Conservation (phyloP, 164 flowering plant genomes). For the Chimonanthus praecox region DNA sequence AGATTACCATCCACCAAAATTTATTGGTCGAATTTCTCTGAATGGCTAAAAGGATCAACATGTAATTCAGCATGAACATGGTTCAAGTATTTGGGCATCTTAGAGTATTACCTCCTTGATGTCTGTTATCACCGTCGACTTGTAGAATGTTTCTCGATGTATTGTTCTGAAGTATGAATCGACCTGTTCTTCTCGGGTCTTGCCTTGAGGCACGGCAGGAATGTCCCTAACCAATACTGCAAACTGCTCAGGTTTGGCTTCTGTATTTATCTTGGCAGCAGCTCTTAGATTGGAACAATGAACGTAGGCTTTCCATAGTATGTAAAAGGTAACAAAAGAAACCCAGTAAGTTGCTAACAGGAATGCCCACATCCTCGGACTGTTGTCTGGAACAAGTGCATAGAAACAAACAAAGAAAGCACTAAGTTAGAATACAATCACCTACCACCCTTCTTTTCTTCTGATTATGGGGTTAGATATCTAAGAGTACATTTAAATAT, state of each 20-base stretch:
- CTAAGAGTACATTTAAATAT: too few species aligned
- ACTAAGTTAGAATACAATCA: background rate
- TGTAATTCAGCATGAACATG: background rate
- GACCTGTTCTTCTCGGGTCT: constrained; percentile 77
- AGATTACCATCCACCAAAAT: background rate
- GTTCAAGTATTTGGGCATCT: background rate
- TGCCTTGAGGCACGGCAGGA: constrained; percentile 53
- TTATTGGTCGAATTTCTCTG: background rate
- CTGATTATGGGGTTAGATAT: too few species aligned
- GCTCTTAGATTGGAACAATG: constrained; percentile 71
- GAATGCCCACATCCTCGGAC: constrained; percentile 83
- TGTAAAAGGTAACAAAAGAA: constrained; percentile 61
- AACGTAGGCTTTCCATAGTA: constrained; percentile 80
- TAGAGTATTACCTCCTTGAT: constrained; percentile 50
- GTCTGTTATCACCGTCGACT: constrained; percentile 71
- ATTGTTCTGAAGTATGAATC: constrained; percentile 72
- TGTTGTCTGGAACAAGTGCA: constrained; percentile 39
- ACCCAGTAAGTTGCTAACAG: constrained; percentile 65
- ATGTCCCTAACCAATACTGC: constrained; percentile 81
- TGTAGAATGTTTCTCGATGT: constrained; percentile 78
- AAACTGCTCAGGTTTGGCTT: constrained; percentile 66
- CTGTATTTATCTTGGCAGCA: constrained; percentile 51
- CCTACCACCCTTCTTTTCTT: background rate
- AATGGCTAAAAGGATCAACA: background rate
- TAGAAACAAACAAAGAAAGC: background rate